Percentiles rank a stretch among this genome's conserved stretches.
These are phyloP conservation scores for Perilla frutescens DNA, from an alignment of 257 asterid species.

Conservation along the genomic window DNA sequence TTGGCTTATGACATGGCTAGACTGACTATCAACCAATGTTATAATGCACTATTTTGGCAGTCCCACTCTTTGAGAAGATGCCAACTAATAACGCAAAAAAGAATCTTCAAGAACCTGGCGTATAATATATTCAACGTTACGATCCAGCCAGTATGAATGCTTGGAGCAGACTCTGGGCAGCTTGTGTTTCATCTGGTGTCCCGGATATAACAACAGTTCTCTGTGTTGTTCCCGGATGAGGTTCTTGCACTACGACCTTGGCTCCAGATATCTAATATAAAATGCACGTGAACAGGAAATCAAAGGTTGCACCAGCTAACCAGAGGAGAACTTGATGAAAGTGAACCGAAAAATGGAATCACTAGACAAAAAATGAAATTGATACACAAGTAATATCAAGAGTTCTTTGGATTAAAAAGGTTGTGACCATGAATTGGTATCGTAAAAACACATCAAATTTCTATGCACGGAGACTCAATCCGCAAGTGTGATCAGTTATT, in stretches of 20 bases:
- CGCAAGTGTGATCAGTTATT: background rate
- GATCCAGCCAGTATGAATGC: slow-evolving; percentile 65
- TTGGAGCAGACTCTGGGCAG: slow-evolving; percentile 87
- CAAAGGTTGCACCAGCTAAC: slow-evolving; percentile 17
- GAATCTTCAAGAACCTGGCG: slow-evolving; percentile 1
- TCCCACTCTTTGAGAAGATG: slow-evolving; percentile 19
- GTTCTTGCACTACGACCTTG: slow-evolving; percentile 57
- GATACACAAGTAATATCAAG: no score
- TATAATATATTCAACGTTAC: slow-evolving; percentile 6
- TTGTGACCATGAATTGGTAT: background rate
- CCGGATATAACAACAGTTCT: slow-evolving; percentile 67
- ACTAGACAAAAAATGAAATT: background rate
- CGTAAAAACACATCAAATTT: background rate
- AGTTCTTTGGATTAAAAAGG: no score
- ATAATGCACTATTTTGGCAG: background rate
- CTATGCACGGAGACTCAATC: background rate
- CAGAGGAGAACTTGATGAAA: background rate
- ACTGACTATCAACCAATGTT: background rate
- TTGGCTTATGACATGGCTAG: background rate
- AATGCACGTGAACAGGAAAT: slow-evolving; percentile 5
- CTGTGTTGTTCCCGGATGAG: slow-evolving; percentile 58
- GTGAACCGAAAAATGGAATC: background rate
- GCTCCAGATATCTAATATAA: slow-evolving; percentile 78
- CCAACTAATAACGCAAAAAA: slow-evolving; percentile 2
- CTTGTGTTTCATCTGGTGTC: slow-evolving; percentile 69